Percentiles rank a stretch among this genome's conserved stretches.
These are phyloP conservation scores for Aureobasidium sp. DNA, from an alignment of 2,329 filamentous ascomycete genomes.

Conservation along the genomic window DNA sequence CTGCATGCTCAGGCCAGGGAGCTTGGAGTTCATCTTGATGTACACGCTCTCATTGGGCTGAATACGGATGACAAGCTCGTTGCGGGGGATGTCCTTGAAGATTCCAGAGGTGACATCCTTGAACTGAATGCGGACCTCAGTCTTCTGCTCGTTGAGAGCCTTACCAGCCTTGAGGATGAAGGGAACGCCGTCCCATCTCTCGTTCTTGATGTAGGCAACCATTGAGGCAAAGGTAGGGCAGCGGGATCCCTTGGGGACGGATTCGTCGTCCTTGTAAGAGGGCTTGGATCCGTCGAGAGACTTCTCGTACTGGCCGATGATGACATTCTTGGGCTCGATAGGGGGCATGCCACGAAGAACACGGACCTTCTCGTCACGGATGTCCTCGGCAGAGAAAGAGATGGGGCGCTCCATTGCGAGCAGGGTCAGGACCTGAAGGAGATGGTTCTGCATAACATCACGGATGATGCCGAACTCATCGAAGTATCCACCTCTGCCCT, in stretches of 20 bases:
- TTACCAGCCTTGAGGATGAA: conserved; percentile 99
- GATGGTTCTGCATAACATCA: conserved; percentile 99
- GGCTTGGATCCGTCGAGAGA: conserved; percentile 95
- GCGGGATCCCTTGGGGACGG: conserved; percentile 91
- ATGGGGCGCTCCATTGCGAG: conserved; percentile 98
- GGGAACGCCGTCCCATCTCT: conserved; percentile 97
- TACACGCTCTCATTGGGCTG: conserved; percentile 99
- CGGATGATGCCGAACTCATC: conserved; percentile 99
- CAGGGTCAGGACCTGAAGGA: conserved; percentile 91
- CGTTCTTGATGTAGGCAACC: conserved; percentile 98
- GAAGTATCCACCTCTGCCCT: conserved; percentile 96
- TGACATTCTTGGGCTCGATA: conserved; percentile 99
- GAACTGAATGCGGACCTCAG: conserved; percentile 98
- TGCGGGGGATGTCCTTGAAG: conserved; percentile 98
- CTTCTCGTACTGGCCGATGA: conserved; percentile 97
- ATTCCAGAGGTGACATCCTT: conserved; percentile 99
- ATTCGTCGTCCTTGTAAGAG: conserved; percentile 97
- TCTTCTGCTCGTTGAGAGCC: conserved; percentile 98
- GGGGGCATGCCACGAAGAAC: conserved; percentile 87
- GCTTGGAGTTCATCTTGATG: conserved; percentile 99
- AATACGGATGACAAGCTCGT: conserved; percentile 98
- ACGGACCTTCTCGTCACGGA: conserved; percentile 96
- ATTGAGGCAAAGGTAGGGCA: conserved; percentile 98
- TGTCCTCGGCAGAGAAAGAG: conserved; percentile 96
- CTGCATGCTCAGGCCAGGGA: conserved; percentile 98